Percentiles rank a stretch among this genome's conserved stretches.
phyloP scores from a whole-genome alignment of 208 protist species.

The Naegleria lovaniensis region DNA sequence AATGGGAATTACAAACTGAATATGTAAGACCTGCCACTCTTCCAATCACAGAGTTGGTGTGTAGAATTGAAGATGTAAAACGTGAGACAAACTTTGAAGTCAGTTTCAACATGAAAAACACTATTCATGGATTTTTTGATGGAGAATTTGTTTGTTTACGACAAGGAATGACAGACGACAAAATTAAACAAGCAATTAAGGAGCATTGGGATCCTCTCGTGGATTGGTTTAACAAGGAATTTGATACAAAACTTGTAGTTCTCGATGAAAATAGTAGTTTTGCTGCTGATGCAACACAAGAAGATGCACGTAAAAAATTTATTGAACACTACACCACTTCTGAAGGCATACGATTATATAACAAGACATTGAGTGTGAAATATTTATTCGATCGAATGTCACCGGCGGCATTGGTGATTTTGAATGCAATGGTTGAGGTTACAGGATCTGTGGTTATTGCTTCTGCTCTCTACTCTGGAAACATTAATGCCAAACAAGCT shows the following conservation, averaged over 20 bases:
- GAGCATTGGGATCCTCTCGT: neutral
- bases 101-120: neutral
- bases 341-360: neutral
- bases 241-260: neutral
- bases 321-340: neutral
- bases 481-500: neutral
- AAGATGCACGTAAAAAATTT: neutral
- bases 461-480: neutral
- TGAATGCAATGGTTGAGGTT: neutral
- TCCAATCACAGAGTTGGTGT: neutral
- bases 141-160: neutral
- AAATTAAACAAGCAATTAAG: neutral
- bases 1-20: neutral
- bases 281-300: neutral
- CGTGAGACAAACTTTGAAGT: neutral
- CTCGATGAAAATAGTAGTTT: neutral
- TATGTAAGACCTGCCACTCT: conserved; percentile 11
- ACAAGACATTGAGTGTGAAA: neutral
- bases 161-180: neutral
- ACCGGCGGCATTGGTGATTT: neutral
- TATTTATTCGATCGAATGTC: neutral
- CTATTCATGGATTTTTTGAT: conserved; percentile 7
- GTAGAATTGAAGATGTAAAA: neutral
- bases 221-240: neutral
- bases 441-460: neutral